These are phyloP conservation scores for Haberlea rhodopensis DNA, from an alignment of 257 asterid genomes.

Conservation along the genomic window DNA sequence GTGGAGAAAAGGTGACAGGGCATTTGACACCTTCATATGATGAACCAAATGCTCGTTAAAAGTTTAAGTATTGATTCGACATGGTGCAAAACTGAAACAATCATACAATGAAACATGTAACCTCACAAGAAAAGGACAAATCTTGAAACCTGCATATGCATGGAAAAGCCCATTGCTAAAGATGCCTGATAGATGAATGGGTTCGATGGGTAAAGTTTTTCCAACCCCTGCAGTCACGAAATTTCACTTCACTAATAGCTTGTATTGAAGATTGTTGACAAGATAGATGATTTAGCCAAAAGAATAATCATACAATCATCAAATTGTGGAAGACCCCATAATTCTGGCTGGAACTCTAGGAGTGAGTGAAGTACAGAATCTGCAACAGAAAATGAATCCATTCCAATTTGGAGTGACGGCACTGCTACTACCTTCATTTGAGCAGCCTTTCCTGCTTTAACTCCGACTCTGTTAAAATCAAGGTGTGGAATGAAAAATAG, in stretches of 20 bases:
- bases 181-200: conserved; percentile 47
- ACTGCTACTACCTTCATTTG: conserved; percentile 86
- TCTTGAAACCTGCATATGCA: conserved; percentile 52
- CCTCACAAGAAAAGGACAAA: neutral
- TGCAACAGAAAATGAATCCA: conserved; percentile 55
- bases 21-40: neutral
- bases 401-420: conserved; percentile 65
- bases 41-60: neutral
- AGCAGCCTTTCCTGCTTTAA: conserved; percentile 92
- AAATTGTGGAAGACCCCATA: conserved; percentile 90
- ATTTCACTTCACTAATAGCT: conserved; percentile 11
- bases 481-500: neutral
- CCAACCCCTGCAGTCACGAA: conserved; percentile 56
- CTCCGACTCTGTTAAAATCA: conserved; percentile 62
- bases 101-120: neutral
- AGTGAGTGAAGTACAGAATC: conserved; percentile 70
- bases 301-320: conserved; percentile 55
- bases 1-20: neutral
- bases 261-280: conserved; percentile 11
- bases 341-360: conserved; percentile 64
- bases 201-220: conserved; percentile 61
- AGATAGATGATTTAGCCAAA: neutral
- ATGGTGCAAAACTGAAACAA: neutral
- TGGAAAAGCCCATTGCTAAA: conserved; percentile 52
- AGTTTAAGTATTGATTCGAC: neutral